Evolutionary conservation across 176 grass and related monocot species (phyloP), one percentile per base, ranked within the genome.

Genomic region (Elaeis guineensis): DNA sequence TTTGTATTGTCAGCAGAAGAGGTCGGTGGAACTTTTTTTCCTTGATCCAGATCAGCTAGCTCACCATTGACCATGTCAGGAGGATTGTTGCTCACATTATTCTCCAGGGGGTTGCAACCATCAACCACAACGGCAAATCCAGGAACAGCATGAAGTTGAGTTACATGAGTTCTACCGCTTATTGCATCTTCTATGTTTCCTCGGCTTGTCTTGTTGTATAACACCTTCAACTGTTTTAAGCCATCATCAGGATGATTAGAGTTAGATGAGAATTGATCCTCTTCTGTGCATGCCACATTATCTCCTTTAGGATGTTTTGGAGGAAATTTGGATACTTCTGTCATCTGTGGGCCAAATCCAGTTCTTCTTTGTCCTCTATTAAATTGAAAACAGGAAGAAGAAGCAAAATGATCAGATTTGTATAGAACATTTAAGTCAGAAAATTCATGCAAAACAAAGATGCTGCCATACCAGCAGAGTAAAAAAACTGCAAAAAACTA

Each of bases 131-230:
- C 75, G 69, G 76, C 84, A 16, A 84, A 69, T 21, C 63, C 71
- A 30, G 71, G 81, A 54, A 7, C 51, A 35, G 16, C 25, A 35
- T 72, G 71, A 78, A 83, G 80, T 59, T 90, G 71, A 68, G 77
- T 54, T 57, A 84, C 19, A 49, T 74, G 76, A 50, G 72, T 77
- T 26, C 63, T 72, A 16, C 70, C 73, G 74, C 78, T 72, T 75
- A 82, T 20, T 74, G 69, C 21, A 79, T 79, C 67, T 49, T 79
- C 75, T 58, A 55, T 69, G 50, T 35, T 73, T 70, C 63, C 71
- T 64, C 58, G 52, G 29, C 49, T 68, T 25, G 21, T 25, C 70
- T 83, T 92, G 73, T 78, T 92, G 77, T 85, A 87, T 51, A 73
- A 85, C 77, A 85, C 72, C 54, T 74, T 92, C 63, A 89, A 82